Conservation (phyloP, 2,329 filamentous ascomycete genomes). For the Exophiala lecanii-corni region DNA sequence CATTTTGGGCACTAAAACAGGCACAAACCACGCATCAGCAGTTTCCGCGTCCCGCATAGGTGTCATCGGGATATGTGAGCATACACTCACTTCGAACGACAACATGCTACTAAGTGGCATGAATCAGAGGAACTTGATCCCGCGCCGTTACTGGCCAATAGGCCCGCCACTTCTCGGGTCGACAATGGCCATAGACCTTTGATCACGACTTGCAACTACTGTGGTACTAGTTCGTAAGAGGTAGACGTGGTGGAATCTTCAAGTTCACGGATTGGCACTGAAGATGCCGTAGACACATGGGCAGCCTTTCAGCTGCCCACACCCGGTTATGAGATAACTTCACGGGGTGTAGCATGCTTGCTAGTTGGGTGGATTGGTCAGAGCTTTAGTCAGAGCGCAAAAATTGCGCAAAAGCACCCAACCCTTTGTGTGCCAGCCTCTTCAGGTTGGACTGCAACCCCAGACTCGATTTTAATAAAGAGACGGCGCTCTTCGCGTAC, state of each 20-base stretch:
- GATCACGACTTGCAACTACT: not conserved
- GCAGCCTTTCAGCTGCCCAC: not conserved
- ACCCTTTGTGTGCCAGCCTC: conserved; percentile 6
- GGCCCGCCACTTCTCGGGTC: conserved; percentile 6
- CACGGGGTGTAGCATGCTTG: not conserved
- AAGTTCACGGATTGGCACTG: not conserved
- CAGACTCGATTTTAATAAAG: conserved; percentile 8
- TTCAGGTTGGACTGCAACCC: conserved; percentile 1
- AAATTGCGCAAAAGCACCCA: conserved; percentile 6
- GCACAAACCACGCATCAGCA: conserved; percentile 9
- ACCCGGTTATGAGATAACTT: conserved; percentile 1
- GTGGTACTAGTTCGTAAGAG: conserved; percentile 1
- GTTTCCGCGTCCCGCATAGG: conserved; percentile 7
- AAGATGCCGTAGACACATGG: not conserved
- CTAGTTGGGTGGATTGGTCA: not conserved
- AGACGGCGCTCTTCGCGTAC: conserved; percentile 6
- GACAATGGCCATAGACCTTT: conserved; percentile 1
- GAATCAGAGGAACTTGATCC: conserved; percentile 9
- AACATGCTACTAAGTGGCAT: conserved; percentile 8
- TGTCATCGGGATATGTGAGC: conserved; percentile 4
- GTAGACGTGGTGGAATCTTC: not conserved
- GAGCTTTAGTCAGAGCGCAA: not conserved
- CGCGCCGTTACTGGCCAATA: conserved; percentile 7
- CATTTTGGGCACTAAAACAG: conserved; percentile 7
- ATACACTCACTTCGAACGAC: conserved; percentile 6